Base-by-base conservation (phyloP, 2,329 filamentous ascomycete genomes). In the Dothidotthia symphoricarpi region DNA sequence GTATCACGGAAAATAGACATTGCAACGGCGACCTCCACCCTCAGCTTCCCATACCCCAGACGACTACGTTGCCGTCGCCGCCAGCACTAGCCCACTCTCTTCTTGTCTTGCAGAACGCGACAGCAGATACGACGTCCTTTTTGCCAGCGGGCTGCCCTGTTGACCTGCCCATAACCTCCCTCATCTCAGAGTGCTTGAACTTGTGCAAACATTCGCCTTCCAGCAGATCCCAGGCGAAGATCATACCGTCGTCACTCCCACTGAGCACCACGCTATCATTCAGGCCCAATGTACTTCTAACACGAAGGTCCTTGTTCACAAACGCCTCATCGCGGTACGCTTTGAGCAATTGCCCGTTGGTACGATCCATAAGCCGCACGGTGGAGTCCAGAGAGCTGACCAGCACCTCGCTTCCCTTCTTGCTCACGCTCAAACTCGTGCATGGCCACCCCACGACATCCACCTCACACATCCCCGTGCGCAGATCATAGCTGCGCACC, bases 181-280 rank as follows among this genome's bases (percentile, higher is more conserved):
- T 57, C 52, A 59, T 56, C 30, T 59, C 52, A 3, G 59, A 61
- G 42, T 75, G 73, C 24, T 63, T 68, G 5, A 95, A 68, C 49
- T 73, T 80, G 22, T 85, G 80, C 41, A 80, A 73, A 34, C 86
- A 62, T 37, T 82, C 78, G 1, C 88, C 90, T 5, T 77, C 84
- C 37, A 95, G 64, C 14, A 95, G 70, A 69, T 96, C 89, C 91
- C 91, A 97, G 1, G 81, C 87, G 71, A 83, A 83, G 6, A 89
- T 68, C 55, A 75, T 74, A 2, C 85, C 86, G 44, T 84, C 73
- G 67, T 96, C 90, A 56, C 89, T 88, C 6, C 91, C 91, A 34
- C 81, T 85, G 3, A 96, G 57, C 1, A 93, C 87, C 32, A 85
- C 83, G 43, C 80, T 82, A 67, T 95, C 91, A 47, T 78, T 82